Evolutionary conservation across 805 yeast genomes (phyloP), one percentile per base, ranked within the genome.

Genomic region (Saccharomyces kudriavzevii): DNA sequence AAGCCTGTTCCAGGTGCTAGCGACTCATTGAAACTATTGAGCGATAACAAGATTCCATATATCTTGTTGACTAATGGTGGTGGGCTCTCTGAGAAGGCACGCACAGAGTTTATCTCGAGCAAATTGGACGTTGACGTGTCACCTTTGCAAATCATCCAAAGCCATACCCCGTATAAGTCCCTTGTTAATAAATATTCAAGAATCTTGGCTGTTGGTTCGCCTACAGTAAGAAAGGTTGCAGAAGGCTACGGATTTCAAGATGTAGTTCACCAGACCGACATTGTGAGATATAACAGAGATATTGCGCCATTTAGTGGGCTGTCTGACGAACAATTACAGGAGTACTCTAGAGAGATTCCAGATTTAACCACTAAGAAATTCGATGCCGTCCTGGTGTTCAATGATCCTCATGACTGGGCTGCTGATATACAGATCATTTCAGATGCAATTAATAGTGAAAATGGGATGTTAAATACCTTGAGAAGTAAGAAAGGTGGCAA

Each of bases 11-110:
- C 82, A 1, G 75, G 74, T 47, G 96, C 96, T 1, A 72, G 71
- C 11, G 76, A 75, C 17, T 86, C 96, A 0, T 70, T 87, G 29
- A 66, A 74, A 48, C 65, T 80, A 17, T 72, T 91, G 48, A 73
- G 83, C 47, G 57, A 75, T 6, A 64, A 76, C 24, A 75, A 77
- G 20, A 73, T 89, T 5, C 96, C 97, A 1, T 91, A 82, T 71
- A 81, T 89, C n/a, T 65, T 91, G 45, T 74, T 91, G 65, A 90
- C 97, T 6, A 90, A 91, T 67, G 97, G 97, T 20, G 97, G 97
- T 5, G 97, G 97, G 1, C 77, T 77, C 30, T 70, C 79, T 11
- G 97, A 90, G 63, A 56, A 62, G 4, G 77, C 74, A n/a, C 73
- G 96, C 47, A 81, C 83, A 1, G 72, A 74, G 2, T 77, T 76